Percentiles rank a stretch among this genome's conserved stretches.
phyloP scores from a whole-genome alignment of 2,329 filamentous ascomycete species.

The Aspergillus uvarum region DNA sequence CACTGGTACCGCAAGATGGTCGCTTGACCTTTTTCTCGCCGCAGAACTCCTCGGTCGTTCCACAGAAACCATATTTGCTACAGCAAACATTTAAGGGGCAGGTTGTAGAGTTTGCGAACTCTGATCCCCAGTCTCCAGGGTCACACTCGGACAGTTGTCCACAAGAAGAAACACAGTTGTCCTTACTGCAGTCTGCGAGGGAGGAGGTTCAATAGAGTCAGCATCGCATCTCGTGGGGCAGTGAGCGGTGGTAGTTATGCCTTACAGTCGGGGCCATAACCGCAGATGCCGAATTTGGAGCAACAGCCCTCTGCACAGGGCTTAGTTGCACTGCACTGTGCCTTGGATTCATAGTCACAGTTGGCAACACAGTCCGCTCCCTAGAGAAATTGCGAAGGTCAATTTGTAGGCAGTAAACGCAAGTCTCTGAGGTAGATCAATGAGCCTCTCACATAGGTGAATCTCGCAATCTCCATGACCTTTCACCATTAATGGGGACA shows the following conservation, averaged over 20 bases:
- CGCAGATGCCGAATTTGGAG: conserved; percentile 8
- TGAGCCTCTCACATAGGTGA: too few relatives aligned
- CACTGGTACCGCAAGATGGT: neutral
- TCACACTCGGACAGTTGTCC: neutral
- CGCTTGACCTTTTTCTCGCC: conserved; percentile 7
- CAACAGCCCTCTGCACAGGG: conserved; percentile 9
- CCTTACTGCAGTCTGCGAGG: neutral
- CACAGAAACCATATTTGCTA: conserved; percentile 1
- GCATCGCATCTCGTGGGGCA: too few relatives aligned
- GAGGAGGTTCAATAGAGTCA: too few relatives aligned
- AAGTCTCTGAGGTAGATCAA: too few relatives aligned
- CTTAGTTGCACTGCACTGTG: conserved; percentile 1
- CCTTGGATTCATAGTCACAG: neutral
- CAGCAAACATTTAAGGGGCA: conserved; percentile 4
- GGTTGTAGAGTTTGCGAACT: neutral
- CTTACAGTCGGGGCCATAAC: conserved; percentile 6
- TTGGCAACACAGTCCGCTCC: neutral
- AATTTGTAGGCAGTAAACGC: too few relatives aligned
- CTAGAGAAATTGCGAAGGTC: neutral
- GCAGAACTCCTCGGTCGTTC: conserved; percentile 11
- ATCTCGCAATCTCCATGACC: too few relatives aligned
- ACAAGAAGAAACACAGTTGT: neutral
- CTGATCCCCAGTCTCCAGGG: neutral
- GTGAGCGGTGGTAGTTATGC: too few relatives aligned
- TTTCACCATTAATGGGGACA: too few relatives aligned